Evolutionary conservation across 257 asterid species (phyloP).

Genomic region (Gentiana straminea): DNA sequence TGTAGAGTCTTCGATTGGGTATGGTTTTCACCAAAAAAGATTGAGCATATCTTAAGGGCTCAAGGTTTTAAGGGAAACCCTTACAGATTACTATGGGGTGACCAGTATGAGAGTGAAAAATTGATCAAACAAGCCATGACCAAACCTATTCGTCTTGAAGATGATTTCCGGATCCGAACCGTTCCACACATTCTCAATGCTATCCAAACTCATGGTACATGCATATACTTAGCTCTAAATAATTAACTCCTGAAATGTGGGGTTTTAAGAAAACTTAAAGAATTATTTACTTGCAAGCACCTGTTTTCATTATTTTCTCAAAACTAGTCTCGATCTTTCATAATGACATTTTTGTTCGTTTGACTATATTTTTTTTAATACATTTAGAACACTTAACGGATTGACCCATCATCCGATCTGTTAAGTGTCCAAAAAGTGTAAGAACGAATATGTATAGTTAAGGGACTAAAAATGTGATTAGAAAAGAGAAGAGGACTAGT

Average conservation of each 20-base stretch:
- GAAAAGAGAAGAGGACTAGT: too few relatives aligned
- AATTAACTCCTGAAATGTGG: background rate
- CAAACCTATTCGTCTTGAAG: constrained; percentile 27
- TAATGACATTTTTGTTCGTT: too few relatives aligned
- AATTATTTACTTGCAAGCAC: background rate
- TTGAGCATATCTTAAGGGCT: constrained; percentile 28
- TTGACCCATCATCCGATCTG: too few relatives aligned
- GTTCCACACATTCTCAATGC: constrained; percentile 31
- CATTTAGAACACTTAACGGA: too few relatives aligned
- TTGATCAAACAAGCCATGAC: constrained; percentile 30
- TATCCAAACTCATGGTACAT: constrained; percentile 31
- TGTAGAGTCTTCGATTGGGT: constrained; percentile 37
- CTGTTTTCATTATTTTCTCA: too few relatives aligned
- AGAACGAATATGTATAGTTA: too few relatives aligned
- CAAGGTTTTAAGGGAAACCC: constrained; percentile 49
- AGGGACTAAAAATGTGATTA: too few relatives aligned
- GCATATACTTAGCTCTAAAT: background rate
- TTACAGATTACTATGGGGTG: constrained; percentile 33
- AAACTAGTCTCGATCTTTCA: too few relatives aligned
- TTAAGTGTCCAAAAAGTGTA: too few relatives aligned
- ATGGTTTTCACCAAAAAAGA: constrained; percentile 34
- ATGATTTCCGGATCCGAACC: constrained; percentile 26
- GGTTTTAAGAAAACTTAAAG: background rate
- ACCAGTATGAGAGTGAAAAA: constrained; percentile 36
- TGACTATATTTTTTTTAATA: too few relatives aligned